These are phyloP conservation scores for Fusarium liriodendri DNA, from an alignment of 2,329 filamentous ascomycete genomes.

Conservation along the genomic window DNA sequence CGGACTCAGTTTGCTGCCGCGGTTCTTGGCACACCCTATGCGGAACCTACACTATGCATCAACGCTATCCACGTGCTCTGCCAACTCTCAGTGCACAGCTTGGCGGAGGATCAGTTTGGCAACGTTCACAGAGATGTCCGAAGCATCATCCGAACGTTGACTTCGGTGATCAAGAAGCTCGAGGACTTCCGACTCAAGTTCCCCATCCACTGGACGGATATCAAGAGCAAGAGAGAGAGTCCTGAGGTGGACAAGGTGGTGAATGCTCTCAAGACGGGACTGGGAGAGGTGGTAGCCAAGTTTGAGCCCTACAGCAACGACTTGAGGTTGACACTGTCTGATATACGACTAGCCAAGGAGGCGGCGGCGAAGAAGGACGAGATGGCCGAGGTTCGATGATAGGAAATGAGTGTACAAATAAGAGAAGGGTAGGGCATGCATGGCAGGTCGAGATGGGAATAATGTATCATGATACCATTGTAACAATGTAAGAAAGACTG, in stretches of 20 bases:
- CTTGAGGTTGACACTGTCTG: conserved; percentile 75
- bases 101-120: conserved; percentile 85
- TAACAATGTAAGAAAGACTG: conserved; percentile 16
- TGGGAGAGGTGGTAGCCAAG: conserved; percentile 73
- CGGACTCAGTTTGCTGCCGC: conserved; percentile 71
- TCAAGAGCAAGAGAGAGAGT: conserved; percentile 64
- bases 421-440: background rate
- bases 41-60: conserved; percentile 74
- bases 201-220: conserved; percentile 83
- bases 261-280: conserved; percentile 70
- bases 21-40: conserved; percentile 80
- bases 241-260: conserved; percentile 79
- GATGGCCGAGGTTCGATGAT: conserved; percentile 46
- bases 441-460: conserved; percentile 30
- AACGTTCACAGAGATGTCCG: conserved; percentile 88
- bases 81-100: conserved; percentile 76
- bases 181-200: conserved; percentile 72
- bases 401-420: background rate
- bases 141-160: conserved; percentile 78
- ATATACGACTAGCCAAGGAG: conserved; percentile 80
- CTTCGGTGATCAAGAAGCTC: conserved; percentile 73
- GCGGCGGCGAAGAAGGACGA: conserved; percentile 51
- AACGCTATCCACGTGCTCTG: conserved; percentile 79
- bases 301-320: conserved; percentile 82
- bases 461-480: conserved; percentile 46